Evolutionary conservation across 805 yeast genomes (phyloP), one percentile per base, ranked within the genome.

Genomic region (Nadsonia fulvescens): DNA sequence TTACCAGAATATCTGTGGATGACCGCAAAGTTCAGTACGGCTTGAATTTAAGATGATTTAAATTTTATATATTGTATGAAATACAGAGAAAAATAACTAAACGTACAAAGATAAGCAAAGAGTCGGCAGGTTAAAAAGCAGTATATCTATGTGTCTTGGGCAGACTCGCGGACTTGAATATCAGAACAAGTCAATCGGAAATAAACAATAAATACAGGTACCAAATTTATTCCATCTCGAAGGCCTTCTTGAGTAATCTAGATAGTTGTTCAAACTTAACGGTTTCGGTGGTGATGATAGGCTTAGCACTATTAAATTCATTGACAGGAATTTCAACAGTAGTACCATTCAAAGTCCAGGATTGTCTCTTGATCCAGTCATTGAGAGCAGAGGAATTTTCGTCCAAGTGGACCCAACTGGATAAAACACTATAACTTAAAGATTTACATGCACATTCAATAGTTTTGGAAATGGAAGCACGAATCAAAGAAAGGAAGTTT

Each of bases 401-500:
- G 9, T 23, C 15, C 15, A 49, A 34, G 28, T 46, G 44, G 32
- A 34, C 27, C 50, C 50, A 48, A 14, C 36, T 34, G 28, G 35
- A 39, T 25, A 45, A 42, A 11, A 43, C 43, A 6, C 37, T 29
- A 14, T 35, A 36, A 16, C 40, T 28, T 24, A 51, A 35, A 20
- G 35, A 39, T 18, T 37, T 38, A 28, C 40, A 40, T 12, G 51
- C 32, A 14, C 38, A 30, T 25, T 32, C 34, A 14, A 51, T 37
- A 6, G 52, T 40, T 24, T 40, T 33, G 15, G 46, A 39, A 23
- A 50, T 46, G 8, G 46, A 40, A 12, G 23, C 28, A 18, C 55
- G 33, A 14, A 50, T 40, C 13, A 37, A 42, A 26, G 42, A 48
- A 15, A 46, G 52, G 30, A 50, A 50, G 8, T 42, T 46, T 9